Base-by-base conservation (phyloP, 2,329 filamentous ascomycete species). In the Penicillium sp. region DNA sequence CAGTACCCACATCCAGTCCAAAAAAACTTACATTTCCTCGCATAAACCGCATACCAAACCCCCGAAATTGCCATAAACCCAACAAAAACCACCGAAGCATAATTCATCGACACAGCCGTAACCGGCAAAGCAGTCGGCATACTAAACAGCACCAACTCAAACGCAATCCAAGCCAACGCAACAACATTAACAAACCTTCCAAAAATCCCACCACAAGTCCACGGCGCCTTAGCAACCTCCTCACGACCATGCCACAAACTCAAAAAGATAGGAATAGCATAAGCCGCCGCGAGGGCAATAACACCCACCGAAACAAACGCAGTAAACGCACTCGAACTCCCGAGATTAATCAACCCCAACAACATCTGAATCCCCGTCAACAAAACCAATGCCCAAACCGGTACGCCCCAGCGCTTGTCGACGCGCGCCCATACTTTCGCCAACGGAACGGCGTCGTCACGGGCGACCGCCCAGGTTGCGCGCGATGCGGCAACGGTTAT, bases 1-100 rank as follows among this genome's bases (percentile, higher is more conserved):
- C 23, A 48, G 3, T 16, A 45, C 5, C 13, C 19, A 43, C 44
- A 5, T n/a, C n/a, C 9, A 9, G 7, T 9, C 23, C 43, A 25
- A 31, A 31, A 36, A 10, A 46, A 71, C 74, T 67, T 68, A 81
- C 81, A 76, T 70, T 79, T 82, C 47, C 77, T 73, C 44, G 80
- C 82, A 68, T 82, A 78, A 7, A 80, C 62, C 0, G 70, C 63
- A 67, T 84, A 85, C 81, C 81, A 84, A 7, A 75, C 61, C 0
- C 74, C 78, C 19, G 78, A 79, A 16, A 84, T 79, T 27, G 74
- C 73, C 53, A 77, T 77, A 59, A 87, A 85, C 44, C 79, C 72
- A 8, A 81, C 76, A 59, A 86, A 81, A 2, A 87, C 83, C 0
- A 85, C 83, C 41, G 76, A 77, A 2, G 82, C 82, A 64, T 86